Evolutionary conservation across 108 stramenopile genomes (phyloP).

Genomic region (Mediolabrus comicus): DNA sequence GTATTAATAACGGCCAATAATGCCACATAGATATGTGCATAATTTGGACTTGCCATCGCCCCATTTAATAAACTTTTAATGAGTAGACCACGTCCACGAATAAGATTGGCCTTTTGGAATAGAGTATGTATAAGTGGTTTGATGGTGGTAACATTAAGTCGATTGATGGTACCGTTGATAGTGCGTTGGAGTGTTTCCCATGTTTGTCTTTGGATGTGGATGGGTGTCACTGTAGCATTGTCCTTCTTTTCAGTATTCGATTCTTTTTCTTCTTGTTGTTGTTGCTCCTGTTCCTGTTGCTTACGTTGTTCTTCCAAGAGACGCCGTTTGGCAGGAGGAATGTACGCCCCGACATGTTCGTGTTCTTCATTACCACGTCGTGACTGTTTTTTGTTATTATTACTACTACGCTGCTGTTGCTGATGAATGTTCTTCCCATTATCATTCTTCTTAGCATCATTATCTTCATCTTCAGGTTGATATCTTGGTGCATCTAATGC

Average conservation of each 20-base stretch:
- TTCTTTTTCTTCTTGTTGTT: not conserved
- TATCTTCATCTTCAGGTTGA: not conserved
- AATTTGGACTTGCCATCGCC: constrained; percentile 84
- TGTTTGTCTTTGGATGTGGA: constrained; percentile 65
- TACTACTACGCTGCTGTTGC: not conserved
- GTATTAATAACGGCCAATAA: constrained; percentile 95
- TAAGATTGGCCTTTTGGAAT: constrained; percentile 88
- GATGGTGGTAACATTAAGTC: constrained; percentile 89
- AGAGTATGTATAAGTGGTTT: constrained; percentile 91
- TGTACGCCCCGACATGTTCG: constrained; percentile 37
- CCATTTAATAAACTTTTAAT: constrained; percentile 85
- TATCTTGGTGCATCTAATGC: constrained; percentile 20
- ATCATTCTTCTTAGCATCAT: not conserved
- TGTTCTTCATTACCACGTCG: not conserved
- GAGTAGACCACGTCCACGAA: constrained; percentile 93
- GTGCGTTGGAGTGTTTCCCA: constrained; percentile 92
- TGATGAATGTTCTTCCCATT: not conserved
- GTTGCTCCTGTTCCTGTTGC: not conserved
- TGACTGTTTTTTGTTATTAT: not conserved
- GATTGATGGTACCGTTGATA: constrained; percentile 98
- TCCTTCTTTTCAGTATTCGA: not conserved
- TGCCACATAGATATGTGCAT: constrained; percentile 86
- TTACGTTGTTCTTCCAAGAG: constrained; percentile 42
- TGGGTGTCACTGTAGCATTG: constrained; percentile 9
- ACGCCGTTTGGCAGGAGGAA: constrained; percentile 66